Conservation (phyloP, 768 basidiomycete genomes). For the Naganishia vishniacii region DNA sequence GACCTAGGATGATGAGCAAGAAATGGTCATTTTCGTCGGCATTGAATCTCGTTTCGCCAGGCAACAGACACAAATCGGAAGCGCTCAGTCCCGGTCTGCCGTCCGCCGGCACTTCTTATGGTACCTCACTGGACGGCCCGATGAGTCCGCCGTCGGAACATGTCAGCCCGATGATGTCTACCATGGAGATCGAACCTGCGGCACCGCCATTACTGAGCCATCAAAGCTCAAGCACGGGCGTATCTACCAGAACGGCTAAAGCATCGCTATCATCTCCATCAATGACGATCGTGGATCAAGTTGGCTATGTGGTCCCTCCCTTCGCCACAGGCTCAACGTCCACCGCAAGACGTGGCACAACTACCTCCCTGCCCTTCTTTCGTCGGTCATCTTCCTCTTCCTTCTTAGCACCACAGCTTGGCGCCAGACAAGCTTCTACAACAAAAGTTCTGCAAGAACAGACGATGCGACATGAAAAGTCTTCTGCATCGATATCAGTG, state of each 20-base stretch:
- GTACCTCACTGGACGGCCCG: slow-evolving; percentile 49
- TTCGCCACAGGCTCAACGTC: background rate
- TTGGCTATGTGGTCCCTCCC: background rate
- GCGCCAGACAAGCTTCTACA: background rate
- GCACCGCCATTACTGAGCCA: background rate
- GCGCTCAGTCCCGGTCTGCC: slow-evolving; percentile 53
- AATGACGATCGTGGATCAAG: background rate
- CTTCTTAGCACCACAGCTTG: slow-evolving; percentile 11
- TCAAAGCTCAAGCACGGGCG: slow-evolving; percentile 2
- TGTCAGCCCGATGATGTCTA: slow-evolving; percentile 34
- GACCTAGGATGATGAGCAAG: slow-evolving; percentile 37
- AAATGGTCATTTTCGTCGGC: slow-evolving; percentile 49
- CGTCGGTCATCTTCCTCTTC: slow-evolving; percentile 46
- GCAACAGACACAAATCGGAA: slow-evolving; percentile 53
- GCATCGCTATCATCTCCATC: background rate
- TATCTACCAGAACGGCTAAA: background rate
- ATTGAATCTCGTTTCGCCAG: slow-evolving; percentile 36
- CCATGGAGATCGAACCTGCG: background rate
- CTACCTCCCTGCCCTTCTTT: slow-evolving; percentile 41
- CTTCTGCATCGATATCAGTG: slow-evolving; percentile 16
- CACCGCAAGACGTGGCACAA: background rate
- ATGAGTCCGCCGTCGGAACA: slow-evolving; percentile 56
- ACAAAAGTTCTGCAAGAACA: background rate
- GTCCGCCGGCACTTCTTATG: slow-evolving; percentile 28
- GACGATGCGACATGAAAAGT: background rate